Percentiles rank a stretch among this genome's conserved stretches.
Evolutionary conservation across 2,329 filamentous ascomycete species (phyloP).

Genomic region (Penicillium sp.): DNA sequence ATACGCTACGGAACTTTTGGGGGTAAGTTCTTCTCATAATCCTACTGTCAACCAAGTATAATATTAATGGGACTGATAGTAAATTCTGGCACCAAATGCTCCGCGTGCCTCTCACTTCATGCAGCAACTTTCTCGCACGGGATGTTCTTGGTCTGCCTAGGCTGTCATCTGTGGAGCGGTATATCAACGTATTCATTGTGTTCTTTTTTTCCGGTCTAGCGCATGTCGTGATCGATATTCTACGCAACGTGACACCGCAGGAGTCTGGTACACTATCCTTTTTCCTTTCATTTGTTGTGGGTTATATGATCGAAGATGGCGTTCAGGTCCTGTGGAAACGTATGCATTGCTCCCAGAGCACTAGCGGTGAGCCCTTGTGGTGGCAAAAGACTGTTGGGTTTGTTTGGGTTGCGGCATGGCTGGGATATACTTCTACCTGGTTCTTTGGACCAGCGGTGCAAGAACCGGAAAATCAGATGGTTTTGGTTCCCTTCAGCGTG

Average conservation of each 20-base stretch:
- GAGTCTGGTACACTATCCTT: constrained; percentile 23
- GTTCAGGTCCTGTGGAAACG: constrained; percentile 24
- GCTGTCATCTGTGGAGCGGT: constrained; percentile 25
- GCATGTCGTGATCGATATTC: constrained; percentile 21
- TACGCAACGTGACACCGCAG: constrained; percentile 14
- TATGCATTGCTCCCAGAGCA: not conserved
- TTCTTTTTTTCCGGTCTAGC: constrained; percentile 31
- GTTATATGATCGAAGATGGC: constrained; percentile 32
- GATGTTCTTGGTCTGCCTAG: constrained; percentile 20
- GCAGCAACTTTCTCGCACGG: constrained; percentile 21
- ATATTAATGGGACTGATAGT: constrained; percentile 5
- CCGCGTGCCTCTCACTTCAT: constrained; percentile 24
- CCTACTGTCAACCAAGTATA: not conserved
- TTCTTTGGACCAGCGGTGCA: constrained; percentile 3
- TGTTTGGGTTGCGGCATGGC: constrained; percentile 17
- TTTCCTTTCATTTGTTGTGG: constrained; percentile 25
- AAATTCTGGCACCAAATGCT: constrained; percentile 34
- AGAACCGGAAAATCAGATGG: not conserved
- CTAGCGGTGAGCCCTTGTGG: not conserved
- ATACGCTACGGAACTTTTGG: constrained; percentile 30
- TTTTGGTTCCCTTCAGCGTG: constrained; percentile 1
- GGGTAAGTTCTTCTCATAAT: constrained; percentile 19
- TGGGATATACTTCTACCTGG: constrained; percentile 19
- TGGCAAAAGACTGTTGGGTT: constrained; percentile 16
- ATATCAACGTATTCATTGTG: constrained; percentile 29